A percentile compares a stretch with the other conserved stretches of the same genome.
Conservation (phyloP, 306 rosid species). For the Castanospermum australe region DNA sequence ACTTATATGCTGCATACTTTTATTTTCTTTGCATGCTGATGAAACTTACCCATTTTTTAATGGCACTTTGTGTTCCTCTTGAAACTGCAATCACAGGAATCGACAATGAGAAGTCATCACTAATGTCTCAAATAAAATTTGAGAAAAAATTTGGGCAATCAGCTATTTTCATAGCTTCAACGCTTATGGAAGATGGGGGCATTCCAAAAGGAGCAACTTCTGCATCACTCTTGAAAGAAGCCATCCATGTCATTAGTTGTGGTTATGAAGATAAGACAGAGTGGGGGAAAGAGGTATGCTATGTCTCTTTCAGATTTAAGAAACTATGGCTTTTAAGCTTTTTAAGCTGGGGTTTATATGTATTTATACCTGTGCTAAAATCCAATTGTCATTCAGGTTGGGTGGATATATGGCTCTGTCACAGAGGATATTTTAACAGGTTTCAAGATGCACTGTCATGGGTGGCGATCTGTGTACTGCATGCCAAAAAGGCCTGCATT, state of each 20-base stretch:
- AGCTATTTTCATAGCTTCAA: conserved; percentile 65
- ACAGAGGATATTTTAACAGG: conserved; percentile 93
- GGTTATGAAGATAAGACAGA: conserved; percentile 96
- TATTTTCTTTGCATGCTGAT: background rate
- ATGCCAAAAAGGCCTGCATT: conserved; percentile 90
- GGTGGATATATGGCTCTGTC: conserved; percentile 97
- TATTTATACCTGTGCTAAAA: background rate
- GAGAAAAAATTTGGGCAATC: conserved; percentile 94
- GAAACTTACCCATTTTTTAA: background rate
- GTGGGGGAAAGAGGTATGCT: conserved; percentile 87
- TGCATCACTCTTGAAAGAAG: conserved; percentile 89
- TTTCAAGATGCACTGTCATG: conserved; percentile 95
- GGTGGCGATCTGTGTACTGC: conserved; percentile 96
- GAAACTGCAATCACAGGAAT: conserved; percentile 56
- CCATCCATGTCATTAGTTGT: conserved; percentile 89
- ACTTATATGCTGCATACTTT: background rate
- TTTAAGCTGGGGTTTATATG: background rate
- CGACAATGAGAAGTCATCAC: conserved; percentile 63
- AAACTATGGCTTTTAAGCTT: background rate
- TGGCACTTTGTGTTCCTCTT: conserved; percentile 2
- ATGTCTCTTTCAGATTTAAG: background rate
- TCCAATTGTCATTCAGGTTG: conserved; percentile 56
- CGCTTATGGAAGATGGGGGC: conserved; percentile 82
- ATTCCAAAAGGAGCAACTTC: conserved; percentile 61
- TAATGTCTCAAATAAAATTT: conserved; percentile 70